Evolutionary conservation across 805 yeast genomes (phyloP).

Genomic region (Barnettozyma sp.): DNA sequence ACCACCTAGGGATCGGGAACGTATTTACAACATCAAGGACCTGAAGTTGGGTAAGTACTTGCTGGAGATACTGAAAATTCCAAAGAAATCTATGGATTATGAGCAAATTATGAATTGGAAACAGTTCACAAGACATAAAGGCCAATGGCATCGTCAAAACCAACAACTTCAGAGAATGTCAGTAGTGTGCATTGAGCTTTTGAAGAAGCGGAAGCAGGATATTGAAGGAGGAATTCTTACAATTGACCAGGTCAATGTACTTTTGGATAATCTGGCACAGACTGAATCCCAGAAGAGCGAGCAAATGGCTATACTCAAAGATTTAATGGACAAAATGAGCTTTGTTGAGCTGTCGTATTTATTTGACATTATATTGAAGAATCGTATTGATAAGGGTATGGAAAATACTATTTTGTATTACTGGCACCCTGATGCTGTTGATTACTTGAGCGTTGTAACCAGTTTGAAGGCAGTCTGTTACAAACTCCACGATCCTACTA

Average conservation of each 20-base stretch:
- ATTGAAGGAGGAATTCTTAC: constrained; percentile 31
- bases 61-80: constrained; percentile 47
- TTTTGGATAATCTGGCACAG: constrained; percentile 39
- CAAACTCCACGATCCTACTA: constrained; percentile 44
- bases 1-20: constrained; percentile 53
- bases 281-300: constrained; percentile 26
- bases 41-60: constrained; percentile 45
- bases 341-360: constrained; percentile 63
- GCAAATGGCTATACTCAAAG: constrained; percentile 39
- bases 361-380: constrained; percentile 56
- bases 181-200: constrained; percentile 40
- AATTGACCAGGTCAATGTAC: constrained; percentile 42
- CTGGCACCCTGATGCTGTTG: constrained; percentile 79
- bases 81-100: constrained; percentile 57
- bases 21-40: constrained; percentile 61
- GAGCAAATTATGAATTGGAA: constrained; percentile 43
- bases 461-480: constrained; percentile 55
- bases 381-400: constrained; percentile 51
- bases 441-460: constrained; percentile 57
- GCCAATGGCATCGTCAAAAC: constrained; percentile 16
- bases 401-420: constrained; percentile 48
- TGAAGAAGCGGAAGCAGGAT: constrained; percentile 42
- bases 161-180: constrained; percentile 40
- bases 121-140: constrained; percentile 13
- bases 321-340: constrained; percentile 47